Evolutionary conservation across 805 yeast genomes (phyloP), one percentile per base, ranked within the genome.

Genomic region (Saccharomycopsis oosterbeekiorum): DNA sequence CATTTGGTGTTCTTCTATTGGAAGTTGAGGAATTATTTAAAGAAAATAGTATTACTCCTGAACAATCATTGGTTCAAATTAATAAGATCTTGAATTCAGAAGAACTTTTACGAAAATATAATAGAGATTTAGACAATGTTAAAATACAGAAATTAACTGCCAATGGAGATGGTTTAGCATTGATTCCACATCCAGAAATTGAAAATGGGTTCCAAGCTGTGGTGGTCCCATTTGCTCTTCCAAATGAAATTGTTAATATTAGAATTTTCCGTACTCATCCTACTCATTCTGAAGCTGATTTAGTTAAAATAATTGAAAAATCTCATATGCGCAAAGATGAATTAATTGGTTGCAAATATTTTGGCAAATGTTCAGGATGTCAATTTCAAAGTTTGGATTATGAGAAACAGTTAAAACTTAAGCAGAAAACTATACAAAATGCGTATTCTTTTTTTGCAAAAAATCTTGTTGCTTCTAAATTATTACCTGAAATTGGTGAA

Each of bases 341-440:
- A 5, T 77, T 88, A 59, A 83, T 86, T 61, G 80, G 80, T 65
- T 90, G 97, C 74, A 79, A 82, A 65, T 94, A 94, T 74, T 94
- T 93, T 74, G 96, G 96, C 14, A 83, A 83, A 65, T 92, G 97
- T 71, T 89, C 96, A 1, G 98, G 98, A 2, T 92, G 98, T 72
- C 98, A 94, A 74, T 90, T 84, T 70, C 98, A 94, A 71, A 84
- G 84, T 71, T 75, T 91, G 40, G 77, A 81, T 1, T 94, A 94
- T 70, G 79, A 78, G 0, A 78, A 84, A 51, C 98, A 93, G 74
- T 76, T 94, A 59, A 74, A 73, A 58, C 78, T 88, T 69, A 94
- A 94, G 71, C 80, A 82, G 64, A 75, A 82, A 34, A 91, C 96
- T 1, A 87, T 94, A 34, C 78, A 72, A 26, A 88, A 89, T 68